phyloP scores from a whole-genome alignment of 805 yeast species.

The Saccharomyces mikatae region DNA sequence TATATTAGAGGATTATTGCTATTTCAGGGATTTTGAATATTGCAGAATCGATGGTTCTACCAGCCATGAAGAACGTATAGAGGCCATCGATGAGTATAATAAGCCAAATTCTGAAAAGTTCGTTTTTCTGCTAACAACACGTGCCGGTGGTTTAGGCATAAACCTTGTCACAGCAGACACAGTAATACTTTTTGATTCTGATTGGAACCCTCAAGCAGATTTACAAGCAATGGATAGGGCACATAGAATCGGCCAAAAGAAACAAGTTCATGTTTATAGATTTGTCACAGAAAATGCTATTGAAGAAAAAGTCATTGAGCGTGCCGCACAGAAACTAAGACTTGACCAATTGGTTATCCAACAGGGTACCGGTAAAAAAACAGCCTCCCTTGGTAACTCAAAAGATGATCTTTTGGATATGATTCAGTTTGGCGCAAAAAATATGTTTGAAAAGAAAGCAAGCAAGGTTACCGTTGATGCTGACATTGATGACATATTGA shows the following conservation, averaged over 20 bases:
- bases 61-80: conserved; percentile 82
- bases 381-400: conserved; percentile 33
- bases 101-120: conserved; percentile 73
- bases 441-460: conserved; percentile 56
- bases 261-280: conserved; percentile 85
- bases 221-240: conserved; percentile 98
- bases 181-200: conserved; percentile 82
- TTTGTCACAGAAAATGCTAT: conserved; percentile 92
- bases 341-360: conserved; percentile 91
- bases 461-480: conserved; percentile 33
- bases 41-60: conserved; percentile 93
- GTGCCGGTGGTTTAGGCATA: conserved; percentile 96
- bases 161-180: conserved; percentile 87
- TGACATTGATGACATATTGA: conserved; percentile 78
- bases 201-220: conserved; percentile 98
- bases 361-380: conserved; percentile 57
- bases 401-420: conserved; percentile 85
- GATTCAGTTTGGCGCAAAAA: conserved; percentile 96
- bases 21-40: conserved; percentile 71
- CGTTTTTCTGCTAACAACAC: conserved; percentile 76
- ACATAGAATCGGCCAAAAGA: conserved; percentile 93
- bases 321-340: conserved; percentile 89
- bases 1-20: conserved; percentile 87
- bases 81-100: conserved; percentile 88
- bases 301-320: conserved; percentile 88